phyloP scores from a whole-genome alignment of 2,329 filamentous ascomycete genomes.

The Hymenoscyphus repandus region DNA sequence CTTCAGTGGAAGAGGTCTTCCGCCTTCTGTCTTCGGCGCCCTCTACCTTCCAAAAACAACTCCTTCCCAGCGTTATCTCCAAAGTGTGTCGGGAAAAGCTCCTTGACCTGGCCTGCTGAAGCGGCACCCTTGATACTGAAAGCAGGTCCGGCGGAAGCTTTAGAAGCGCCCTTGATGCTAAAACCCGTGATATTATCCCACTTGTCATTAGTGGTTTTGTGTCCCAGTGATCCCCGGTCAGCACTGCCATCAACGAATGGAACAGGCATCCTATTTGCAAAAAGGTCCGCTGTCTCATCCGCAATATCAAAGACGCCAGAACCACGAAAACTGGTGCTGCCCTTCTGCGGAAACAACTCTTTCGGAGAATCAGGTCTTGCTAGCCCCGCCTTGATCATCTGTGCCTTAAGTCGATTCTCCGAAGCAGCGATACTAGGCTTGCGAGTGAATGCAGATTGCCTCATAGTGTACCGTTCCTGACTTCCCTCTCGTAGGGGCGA shows the following conservation, averaged over 20 bases:
- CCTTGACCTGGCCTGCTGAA: constrained; percentile 48
- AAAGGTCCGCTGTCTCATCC: constrained; percentile 48
- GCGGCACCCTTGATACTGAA: constrained; percentile 58
- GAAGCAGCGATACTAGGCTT: constrained; percentile 21
- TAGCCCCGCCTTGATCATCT: constrained; percentile 36
- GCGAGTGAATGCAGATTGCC: constrained; percentile 4
- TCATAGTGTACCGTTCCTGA: constrained; percentile 37
- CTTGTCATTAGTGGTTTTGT: constrained; percentile 10
- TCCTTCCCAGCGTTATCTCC: constrained; percentile 62
- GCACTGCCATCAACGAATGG: constrained; percentile 42
- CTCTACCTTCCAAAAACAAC: constrained; percentile 57
- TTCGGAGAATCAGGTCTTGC: constrained; percentile 20
- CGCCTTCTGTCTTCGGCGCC: constrained; percentile 58
- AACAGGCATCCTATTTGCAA: constrained; percentile 43
- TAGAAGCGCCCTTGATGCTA: constrained; percentile 56
- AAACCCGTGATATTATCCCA: constrained; percentile 37
- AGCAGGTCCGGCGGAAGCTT: constrained; percentile 30
- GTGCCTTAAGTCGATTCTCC: constrained; percentile 41
- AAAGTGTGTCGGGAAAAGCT: constrained; percentile 65
- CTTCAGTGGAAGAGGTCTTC: constrained; percentile 70
- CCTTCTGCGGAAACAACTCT: constrained; percentile 53
- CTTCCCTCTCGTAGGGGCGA: constrained; percentile 33
- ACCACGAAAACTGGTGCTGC: constrained; percentile 38
- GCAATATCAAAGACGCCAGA: constrained; percentile 48
- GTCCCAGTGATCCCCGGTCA: constrained; percentile 19